Conservation (phyloP, 1,284 basidiomycete genomes). For the Phaffia rhodozyma region DNA sequence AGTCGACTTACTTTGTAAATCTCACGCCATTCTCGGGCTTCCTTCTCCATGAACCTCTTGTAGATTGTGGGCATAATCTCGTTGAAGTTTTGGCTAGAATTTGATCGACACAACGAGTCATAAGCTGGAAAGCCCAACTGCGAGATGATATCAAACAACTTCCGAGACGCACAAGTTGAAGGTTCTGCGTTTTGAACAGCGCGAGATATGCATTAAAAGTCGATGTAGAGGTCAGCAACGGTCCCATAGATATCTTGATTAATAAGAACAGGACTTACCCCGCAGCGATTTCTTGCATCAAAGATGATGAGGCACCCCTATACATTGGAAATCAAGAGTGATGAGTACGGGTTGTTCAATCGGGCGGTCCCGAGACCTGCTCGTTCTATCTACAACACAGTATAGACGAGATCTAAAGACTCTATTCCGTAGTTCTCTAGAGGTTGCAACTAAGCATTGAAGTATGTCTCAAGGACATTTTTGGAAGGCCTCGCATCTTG, state of each 20-base stretch:
- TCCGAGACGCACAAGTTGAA: conserved; percentile 67
- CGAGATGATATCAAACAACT: not conserved
- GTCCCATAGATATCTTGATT: not conserved
- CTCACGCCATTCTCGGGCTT: conserved; percentile 94
- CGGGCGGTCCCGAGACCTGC: too few relatives aligned
- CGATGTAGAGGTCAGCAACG: not conserved
- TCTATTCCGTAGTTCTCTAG: too few relatives aligned
- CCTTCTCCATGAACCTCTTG: conserved; percentile 83
- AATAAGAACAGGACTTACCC: not conserved
- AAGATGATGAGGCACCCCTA: too few relatives aligned
- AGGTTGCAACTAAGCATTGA: too few relatives aligned
- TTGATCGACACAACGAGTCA: not conserved
- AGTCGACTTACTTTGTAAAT: conserved; percentile 74
- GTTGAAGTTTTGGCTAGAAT: conserved; percentile 82
- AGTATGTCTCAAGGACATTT: not conserved
- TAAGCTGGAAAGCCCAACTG: not conserved
- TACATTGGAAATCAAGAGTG: too few relatives aligned
- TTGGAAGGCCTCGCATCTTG: not conserved
- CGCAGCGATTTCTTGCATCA: too few relatives aligned
- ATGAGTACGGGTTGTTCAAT: too few relatives aligned
- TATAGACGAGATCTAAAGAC: not conserved
- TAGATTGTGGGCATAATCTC: conserved; percentile 99
- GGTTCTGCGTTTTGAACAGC: conserved; percentile 44
- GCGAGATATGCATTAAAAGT: too few relatives aligned
- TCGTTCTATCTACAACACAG: too few relatives aligned